These are phyloP conservation scores for Aspergillus egyptiacus DNA, from an alignment of 495 filamentous ascomycete species.

Conservation along the genomic window DNA sequence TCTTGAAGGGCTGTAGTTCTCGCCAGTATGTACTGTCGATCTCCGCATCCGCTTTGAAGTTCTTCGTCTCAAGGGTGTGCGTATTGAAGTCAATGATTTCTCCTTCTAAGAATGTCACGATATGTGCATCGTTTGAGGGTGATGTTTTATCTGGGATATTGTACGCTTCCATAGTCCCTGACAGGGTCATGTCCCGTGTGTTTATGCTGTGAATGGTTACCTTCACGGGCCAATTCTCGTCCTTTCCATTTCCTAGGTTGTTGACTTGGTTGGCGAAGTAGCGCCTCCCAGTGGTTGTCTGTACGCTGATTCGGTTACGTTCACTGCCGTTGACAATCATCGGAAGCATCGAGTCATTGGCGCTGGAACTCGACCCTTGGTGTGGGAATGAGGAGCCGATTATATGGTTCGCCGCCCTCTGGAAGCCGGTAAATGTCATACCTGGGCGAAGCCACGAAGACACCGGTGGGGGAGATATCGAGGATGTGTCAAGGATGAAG, in stretches of 20 bases:
- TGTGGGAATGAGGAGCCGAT: constrained; percentile 26
- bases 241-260: constrained; percentile 26
- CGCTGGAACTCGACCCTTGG: constrained; percentile 23
- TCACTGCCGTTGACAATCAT: constrained; percentile 39
- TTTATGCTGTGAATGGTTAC: constrained; percentile 67
- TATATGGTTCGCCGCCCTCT: constrained; percentile 42
- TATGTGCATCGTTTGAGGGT: constrained; percentile 52
- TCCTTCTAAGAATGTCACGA: constrained; percentile 69
- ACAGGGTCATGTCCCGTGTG: constrained; percentile 55
- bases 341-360: constrained; percentile 35
- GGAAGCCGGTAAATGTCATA: constrained; percentile 57
- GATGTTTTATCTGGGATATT: constrained; percentile 58
- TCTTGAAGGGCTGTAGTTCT: constrained; percentile 60
- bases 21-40: constrained; percentile 69
- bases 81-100: constrained; percentile 71
- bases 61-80: constrained; percentile 62
- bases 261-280: constrained; percentile 33
- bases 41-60: constrained; percentile 52
- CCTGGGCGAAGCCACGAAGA: constrained; percentile 64
- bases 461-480: constrained; percentile 47
- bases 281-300: constrained; percentile 31
- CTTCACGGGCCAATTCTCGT: constrained; percentile 67
- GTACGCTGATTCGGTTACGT: constrained; percentile 27
- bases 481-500: constrained; percentile 54
- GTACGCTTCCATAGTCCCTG: constrained; percentile 75